Evolutionary conservation across 2,329 filamentous ascomycete species (phyloP), one percentile per base, ranked within the genome.

Genomic region (Emergomyces orientalis): DNA sequence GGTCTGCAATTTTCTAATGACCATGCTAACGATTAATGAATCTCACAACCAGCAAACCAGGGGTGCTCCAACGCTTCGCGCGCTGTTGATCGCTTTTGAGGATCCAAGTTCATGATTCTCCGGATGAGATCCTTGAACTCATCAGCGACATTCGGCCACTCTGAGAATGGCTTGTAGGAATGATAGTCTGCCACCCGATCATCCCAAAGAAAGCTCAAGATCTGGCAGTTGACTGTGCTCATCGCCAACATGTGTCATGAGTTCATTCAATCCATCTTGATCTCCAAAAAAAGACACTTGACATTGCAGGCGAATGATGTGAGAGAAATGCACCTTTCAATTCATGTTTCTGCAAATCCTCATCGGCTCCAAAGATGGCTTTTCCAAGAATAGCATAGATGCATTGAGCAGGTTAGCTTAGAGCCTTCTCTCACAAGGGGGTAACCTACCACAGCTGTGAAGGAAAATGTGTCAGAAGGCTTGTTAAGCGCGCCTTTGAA

Each of bases 251-350:
- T 76, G 71, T 64, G 59, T 71, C 61, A 74, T 70, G 2, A 80
- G 71, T 19, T 73, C 75, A 30, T 73, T 70, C 41, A 79, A 71
- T 43, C 76, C 74, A 3, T 78, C 69, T 66, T 69, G 69, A 61
- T 80, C 74, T 45, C 74, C 74, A 67, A 81, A 81, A 67, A 76
- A 78, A 2, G 78, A 81, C 22, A 80, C 72, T 65, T 80, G 78
- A 43, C 76, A 74, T 66, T 77, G 73, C 25, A 81, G 68, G 57
- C 79, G 77, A 63, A 75, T 73, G 55, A 76, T 66, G 37, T 64
- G 56, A n/a, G 56, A 67, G 67, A 49, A 69, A 61, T 59, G 71
- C 73, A 59, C 77, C 73, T 30, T 74, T 70, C 41, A 77, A 74
- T 62, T 71, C 67, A 68, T 72, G 67, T 68, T 73, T 64, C 63